A percentile compares a stretch with the other conserved stretches of the same genome.
Conservation (phyloP, 805 yeast species). For the Candida yuanshanica region DNA sequence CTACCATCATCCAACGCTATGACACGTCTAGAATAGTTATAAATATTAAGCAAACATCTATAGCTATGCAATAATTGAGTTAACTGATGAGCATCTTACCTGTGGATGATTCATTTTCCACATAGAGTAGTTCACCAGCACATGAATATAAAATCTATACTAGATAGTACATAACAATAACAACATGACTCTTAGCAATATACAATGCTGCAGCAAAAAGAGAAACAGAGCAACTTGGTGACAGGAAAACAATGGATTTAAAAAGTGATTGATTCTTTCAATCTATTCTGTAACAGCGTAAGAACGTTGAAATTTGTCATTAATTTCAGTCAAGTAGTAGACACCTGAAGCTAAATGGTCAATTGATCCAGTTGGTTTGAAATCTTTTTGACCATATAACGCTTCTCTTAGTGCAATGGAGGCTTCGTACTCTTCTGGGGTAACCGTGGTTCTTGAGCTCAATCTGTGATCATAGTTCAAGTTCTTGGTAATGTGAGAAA, state of each 20-base stretch:
- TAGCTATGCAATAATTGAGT: too few relatives aligned
- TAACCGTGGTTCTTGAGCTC: constrained; percentile 52
- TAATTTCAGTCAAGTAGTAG: constrained; percentile 77
- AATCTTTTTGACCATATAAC: constrained; percentile 76
- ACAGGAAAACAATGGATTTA: too few relatives aligned
- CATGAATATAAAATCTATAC: background rate
- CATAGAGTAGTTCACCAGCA: background rate
- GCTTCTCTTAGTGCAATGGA: constrained; percentile 84
- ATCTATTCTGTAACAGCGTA: constrained; percentile 63
- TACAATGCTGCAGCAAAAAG: too few relatives aligned
- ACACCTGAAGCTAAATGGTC: constrained; percentile 70
- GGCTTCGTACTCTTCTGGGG: constrained; percentile 78
- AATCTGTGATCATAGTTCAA: constrained; percentile 68
- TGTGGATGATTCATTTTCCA: too few relatives aligned
- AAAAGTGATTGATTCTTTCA: too few relatives aligned
- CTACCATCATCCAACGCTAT: too few relatives aligned
- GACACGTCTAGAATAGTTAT: too few relatives aligned
- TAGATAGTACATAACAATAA: background rate
- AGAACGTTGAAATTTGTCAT: constrained; percentile 82
- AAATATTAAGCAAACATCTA: too few relatives aligned
- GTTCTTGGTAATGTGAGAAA: constrained; percentile 54
- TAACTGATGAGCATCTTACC: too few relatives aligned
- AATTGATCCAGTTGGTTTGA: constrained; percentile 72
- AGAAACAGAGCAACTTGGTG: background rate
- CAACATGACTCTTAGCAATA: too few relatives aligned